phyloP scores from a whole-genome alignment of 441 rosid species.

The Euphorbia celastroides region DNA sequence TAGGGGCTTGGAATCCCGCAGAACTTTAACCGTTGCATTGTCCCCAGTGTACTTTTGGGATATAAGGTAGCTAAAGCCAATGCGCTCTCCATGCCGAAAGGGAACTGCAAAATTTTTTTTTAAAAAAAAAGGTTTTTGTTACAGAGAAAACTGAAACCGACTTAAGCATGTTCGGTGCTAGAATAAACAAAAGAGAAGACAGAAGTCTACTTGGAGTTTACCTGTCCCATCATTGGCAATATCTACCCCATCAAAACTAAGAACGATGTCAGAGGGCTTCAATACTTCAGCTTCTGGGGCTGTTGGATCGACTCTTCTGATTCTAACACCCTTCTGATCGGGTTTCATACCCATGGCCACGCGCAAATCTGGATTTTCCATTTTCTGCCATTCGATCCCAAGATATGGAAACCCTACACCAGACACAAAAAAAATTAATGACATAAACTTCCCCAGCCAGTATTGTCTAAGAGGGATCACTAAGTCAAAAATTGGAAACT shows the following conservation, averaged over 20 bases:
- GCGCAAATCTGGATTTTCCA: constrained; percentile 93
- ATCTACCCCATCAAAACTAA: constrained; percentile 75
- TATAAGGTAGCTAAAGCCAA: constrained; percentile 90
- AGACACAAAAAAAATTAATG: not conserved
- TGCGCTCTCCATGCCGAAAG: constrained; percentile 87
- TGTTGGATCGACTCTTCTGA: constrained; percentile 88
- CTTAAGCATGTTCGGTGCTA: not conserved
- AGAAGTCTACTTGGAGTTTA: constrained; percentile 12
- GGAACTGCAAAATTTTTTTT: constrained; percentile 64
- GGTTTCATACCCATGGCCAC: constrained; percentile 73
- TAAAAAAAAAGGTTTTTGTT: not conserved
- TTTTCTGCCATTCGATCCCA: constrained; percentile 97
- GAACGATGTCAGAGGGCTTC: constrained; percentile 81
- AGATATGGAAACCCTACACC: constrained; percentile 66
- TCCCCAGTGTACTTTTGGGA: constrained; percentile 93
- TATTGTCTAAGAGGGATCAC: not conserved
- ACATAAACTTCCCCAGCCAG: not conserved
- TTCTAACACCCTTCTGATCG: constrained; percentile 86
- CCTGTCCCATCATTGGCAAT: constrained; percentile 99
- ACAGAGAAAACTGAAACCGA: not conserved
- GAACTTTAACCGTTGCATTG: constrained; percentile 63
- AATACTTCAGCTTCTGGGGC: constrained; percentile 71
- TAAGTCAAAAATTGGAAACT: not conserved
- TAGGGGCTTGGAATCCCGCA: constrained; percentile 54
- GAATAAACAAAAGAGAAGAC: not conserved